A percentile compares a stretch with the other conserved stretches of the same genome.
Evolutionary conservation across 495 filamentous ascomycete genomes (phyloP).

Genomic region (Neurospora sp.): DNA sequence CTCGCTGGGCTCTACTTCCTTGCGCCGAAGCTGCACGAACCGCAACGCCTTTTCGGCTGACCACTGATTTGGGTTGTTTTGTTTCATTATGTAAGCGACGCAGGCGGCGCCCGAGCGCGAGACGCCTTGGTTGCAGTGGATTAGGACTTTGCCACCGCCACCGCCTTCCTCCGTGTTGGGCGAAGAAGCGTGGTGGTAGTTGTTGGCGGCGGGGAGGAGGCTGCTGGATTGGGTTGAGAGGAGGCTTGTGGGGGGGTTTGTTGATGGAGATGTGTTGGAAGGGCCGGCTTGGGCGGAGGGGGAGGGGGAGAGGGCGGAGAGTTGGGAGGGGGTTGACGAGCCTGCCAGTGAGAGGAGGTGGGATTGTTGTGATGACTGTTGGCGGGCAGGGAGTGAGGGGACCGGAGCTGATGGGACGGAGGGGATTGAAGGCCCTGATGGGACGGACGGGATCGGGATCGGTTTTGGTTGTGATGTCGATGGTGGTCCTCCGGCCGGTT

Average conservation of each 20-base stretch:
- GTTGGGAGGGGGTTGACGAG: neutral
- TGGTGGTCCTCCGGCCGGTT: neutral
- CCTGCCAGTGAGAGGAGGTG: neutral
- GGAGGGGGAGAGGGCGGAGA: neutral
- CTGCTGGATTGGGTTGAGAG: neutral
- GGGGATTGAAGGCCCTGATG: neutral
- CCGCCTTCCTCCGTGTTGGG: neutral
- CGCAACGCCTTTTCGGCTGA: neutral
- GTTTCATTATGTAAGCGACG: neutral
- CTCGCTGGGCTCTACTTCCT: neutral
- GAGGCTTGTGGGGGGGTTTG: neutral
- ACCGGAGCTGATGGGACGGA: neutral
- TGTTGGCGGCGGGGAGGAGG: neutral
- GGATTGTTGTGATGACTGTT: too few species aligned
- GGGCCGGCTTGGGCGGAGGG: neutral
- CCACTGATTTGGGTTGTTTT: too few species aligned
- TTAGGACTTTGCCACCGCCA: neutral
- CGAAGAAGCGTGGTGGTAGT: neutral
- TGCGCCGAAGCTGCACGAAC: neutral
- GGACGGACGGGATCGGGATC: neutral
- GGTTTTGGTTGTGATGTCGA: neutral
- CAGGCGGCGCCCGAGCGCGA: neutral
- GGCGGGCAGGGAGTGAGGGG: neutral
- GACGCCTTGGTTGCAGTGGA: neutral
- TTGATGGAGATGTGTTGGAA: neutral